A percentile compares a stretch with the other conserved stretches of the same genome.
These are phyloP conservation scores for Meyerozyma athensensis DNA, from an alignment of 1,139 yeast species.

Conservation along the genomic window DNA sequence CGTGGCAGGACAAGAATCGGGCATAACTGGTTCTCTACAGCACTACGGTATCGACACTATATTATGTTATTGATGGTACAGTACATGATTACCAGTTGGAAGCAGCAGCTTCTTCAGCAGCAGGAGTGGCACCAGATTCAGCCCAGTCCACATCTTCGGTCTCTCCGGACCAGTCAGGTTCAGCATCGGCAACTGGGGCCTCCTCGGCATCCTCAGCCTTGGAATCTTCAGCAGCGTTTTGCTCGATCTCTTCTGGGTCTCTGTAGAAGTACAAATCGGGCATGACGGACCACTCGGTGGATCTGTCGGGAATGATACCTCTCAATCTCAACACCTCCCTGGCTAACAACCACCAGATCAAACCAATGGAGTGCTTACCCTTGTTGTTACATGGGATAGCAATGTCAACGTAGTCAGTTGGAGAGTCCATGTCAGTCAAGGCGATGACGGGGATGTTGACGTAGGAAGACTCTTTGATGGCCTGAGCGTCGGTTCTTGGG, in stretches of 20 bases:
- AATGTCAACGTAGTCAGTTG: slow-evolving; percentile 98
- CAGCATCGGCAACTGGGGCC: slow-evolving; percentile 48
- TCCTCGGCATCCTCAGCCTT: slow-evolving; percentile 51
- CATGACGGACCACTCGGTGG: slow-evolving; percentile 98
- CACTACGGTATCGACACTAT: slow-evolving; percentile 4
- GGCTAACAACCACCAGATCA: slow-evolving; percentile 98
- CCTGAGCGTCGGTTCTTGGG: slow-evolving; percentile 99
- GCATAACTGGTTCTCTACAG: neutral
- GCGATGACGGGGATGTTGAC: slow-evolving; percentile 99
- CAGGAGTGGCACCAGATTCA: slow-evolving; percentile 63
- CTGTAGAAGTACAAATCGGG: slow-evolving; percentile 99
- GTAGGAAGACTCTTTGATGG: slow-evolving; percentile 99
- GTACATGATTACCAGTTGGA: slow-evolving; percentile 40
- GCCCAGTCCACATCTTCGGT: slow-evolving; percentile 63
- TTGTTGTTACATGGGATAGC: slow-evolving; percentile 99
- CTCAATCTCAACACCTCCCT: slow-evolving; percentile 99
- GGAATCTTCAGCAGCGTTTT: slow-evolving; percentile 65
- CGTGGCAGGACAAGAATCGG: neutral
- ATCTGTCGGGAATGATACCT: slow-evolving; percentile 96
- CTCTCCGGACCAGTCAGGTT: slow-evolving; percentile 52
- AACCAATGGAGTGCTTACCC: slow-evolving; percentile 99
- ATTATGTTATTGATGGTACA: slow-evolving; percentile 11
- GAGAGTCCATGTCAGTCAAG: slow-evolving; percentile 97
- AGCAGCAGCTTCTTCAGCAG: slow-evolving; percentile 77
- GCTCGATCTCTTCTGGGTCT: slow-evolving; percentile 99